Evolutionary conservation across 108 stramenopile genomes (phyloP).

Genomic region (Skeletonema menzelii): DNA sequence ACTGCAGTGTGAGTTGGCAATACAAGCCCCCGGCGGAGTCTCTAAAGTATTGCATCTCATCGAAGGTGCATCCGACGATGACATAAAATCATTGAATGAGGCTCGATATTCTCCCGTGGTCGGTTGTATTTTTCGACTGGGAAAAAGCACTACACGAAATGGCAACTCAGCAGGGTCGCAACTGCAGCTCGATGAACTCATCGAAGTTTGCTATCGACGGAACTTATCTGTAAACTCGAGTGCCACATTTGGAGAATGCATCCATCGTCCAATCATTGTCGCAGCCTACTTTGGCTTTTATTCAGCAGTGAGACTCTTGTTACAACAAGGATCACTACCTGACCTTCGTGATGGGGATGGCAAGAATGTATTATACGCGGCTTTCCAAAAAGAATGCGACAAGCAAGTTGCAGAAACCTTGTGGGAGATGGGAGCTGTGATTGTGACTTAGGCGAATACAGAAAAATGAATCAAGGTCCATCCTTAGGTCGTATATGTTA

Average conservation of each 20-base stretch:
- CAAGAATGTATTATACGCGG: slow-evolving; percentile 18
- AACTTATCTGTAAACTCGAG: slow-evolving; percentile 27
- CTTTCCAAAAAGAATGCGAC: slow-evolving; percentile 42
- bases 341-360: slow-evolving; percentile 38
- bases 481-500: slow-evolving; percentile 16
- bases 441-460: slow-evolving; percentile 25
- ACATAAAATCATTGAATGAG: slow-evolving; percentile 21
- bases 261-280: slow-evolving; percentile 30
- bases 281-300: slow-evolving; percentile 42
- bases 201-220: slow-evolving; percentile 11
- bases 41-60: slow-evolving; percentile 21
- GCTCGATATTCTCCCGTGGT: slow-evolving; percentile 29
- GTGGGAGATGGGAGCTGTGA: slow-evolving; percentile 28
- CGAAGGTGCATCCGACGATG: slow-evolving; percentile 14
- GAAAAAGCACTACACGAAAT: slow-evolving; percentile 21
- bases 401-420: slow-evolving; percentile 19
- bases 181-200: slow-evolving; percentile 16
- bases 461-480: not conserved
- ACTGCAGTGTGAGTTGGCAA: slow-evolving; percentile 11
- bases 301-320: slow-evolving; percentile 18
- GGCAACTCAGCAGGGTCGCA: slow-evolving; percentile 28
- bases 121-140: slow-evolving; percentile 29
- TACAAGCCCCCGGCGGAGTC: slow-evolving; percentile 35
- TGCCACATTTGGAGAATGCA: slow-evolving; percentile 13
- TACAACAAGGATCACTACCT: slow-evolving; percentile 21